phyloP scores from a whole-genome alignment of 768 basidiomycete species.

The Leucocoprinus leucothites region DNA sequence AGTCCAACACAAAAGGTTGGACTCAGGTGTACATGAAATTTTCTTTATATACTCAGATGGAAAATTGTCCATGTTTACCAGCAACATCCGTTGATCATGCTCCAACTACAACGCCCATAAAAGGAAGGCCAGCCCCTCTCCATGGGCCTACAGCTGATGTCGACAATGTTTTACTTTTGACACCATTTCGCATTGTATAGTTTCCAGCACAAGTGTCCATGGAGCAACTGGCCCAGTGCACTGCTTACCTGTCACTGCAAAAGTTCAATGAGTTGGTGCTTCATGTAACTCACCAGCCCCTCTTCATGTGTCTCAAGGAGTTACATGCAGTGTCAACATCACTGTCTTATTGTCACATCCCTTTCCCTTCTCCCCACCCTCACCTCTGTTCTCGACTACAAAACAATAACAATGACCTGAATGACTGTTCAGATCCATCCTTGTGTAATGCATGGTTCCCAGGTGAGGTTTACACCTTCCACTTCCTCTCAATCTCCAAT shows the following conservation, averaged over 20 bases:
- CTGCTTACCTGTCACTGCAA: conserved; percentile 14
- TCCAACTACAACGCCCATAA: too few relatives aligned
- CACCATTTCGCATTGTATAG: too few relatives aligned
- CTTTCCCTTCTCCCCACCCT: background rate
- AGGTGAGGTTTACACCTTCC: conserved; percentile 21
- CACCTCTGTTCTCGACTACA: too few relatives aligned
- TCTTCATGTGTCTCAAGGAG: conserved; percentile 15
- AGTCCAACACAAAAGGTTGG: too few relatives aligned
- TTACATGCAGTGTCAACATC: background rate
- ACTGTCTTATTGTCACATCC: background rate
- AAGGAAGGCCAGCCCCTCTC: too few relatives aligned
- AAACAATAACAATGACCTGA: conserved; percentile 1
- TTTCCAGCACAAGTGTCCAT: too few relatives aligned
- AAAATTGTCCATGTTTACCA: too few relatives aligned
- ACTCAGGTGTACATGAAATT: too few relatives aligned
- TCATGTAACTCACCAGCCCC: conserved; percentile 16
- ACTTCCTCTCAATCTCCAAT: background rate
- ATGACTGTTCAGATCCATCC: conserved; percentile 15
- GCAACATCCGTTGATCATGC: too few relatives aligned
- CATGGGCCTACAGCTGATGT: too few relatives aligned
- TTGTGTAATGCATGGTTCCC: conserved; percentile 42
- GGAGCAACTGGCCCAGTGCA: conserved; percentile 6
- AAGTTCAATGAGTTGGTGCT: conserved; percentile 5
- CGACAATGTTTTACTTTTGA: too few relatives aligned
- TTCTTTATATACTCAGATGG: too few relatives aligned